These are phyloP conservation scores for Pseudognaphalium luteoalbum DNA, from an alignment of 129 eudicot genomes.

Conservation along the genomic window DNA sequence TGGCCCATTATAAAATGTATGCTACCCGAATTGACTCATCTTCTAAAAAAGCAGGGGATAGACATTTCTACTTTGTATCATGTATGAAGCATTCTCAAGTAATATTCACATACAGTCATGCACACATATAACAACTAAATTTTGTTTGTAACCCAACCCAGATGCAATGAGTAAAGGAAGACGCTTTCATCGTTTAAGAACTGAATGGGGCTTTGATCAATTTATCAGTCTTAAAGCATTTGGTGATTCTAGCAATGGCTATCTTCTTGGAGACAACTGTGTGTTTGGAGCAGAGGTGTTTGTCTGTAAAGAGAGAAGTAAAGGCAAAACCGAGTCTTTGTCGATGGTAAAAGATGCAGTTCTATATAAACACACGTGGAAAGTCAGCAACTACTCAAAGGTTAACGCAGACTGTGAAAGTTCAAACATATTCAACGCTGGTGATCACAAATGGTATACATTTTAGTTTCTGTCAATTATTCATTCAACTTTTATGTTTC, in stretches of 20 bases:
- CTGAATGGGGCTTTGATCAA: constrained; percentile 61
- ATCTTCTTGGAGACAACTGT: constrained; percentile 53
- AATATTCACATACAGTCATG: neutral
- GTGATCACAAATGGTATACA: constrained; percentile 54
- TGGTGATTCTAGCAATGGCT: constrained; percentile 45
- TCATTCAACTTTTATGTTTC: neutral
- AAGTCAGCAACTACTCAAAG: constrained; percentile 39
- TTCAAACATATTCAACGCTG: constrained; percentile 49
- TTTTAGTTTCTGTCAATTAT: neutral
- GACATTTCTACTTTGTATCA: neutral
- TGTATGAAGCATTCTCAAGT: no score
- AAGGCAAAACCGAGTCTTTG: constrained; percentile 54
- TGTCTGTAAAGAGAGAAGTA: constrained; percentile 44
- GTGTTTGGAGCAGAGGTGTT: constrained; percentile 69
- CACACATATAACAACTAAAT: neutral
- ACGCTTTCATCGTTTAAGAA: constrained; percentile 53
- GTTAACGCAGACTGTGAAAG: constrained; percentile 27
- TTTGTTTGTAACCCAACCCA: neutral
- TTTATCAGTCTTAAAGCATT: constrained; percentile 44
- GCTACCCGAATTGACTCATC: neutral
- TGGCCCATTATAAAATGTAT: no score
- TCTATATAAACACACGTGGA: constrained; percentile 53
- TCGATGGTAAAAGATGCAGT: constrained; percentile 53
- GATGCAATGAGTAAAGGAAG: constrained; percentile 45
- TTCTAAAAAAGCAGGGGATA: neutral